Evolutionary conservation across 306 rosid genomes (phyloP).

Genomic region (Sicyos baderoa): DNA sequence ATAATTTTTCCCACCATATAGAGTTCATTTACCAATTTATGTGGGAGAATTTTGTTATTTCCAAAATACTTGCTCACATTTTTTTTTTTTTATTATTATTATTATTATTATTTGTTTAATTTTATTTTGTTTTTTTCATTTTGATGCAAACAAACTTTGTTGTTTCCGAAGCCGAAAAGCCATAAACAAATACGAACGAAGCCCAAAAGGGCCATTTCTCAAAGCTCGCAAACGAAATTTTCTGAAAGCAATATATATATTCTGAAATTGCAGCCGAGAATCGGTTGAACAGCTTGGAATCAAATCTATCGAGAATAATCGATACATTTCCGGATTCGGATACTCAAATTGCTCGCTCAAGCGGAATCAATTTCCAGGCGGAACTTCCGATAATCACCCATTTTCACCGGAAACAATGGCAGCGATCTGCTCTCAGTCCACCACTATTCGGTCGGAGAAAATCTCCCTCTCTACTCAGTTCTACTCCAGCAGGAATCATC

Average conservation of each 20-base stretch:
- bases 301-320: not conserved
- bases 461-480: constrained; percentile 27
- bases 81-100: too few species aligned
- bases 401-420: constrained; percentile 32
- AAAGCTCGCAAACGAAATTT: not conserved
- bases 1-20: too few species aligned
- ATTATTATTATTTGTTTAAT: too few species aligned
- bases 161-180: constrained; percentile 14
- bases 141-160: constrained; percentile 5
- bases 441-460: constrained; percentile 26
- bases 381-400: not conserved
- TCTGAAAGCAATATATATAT: not conserved
- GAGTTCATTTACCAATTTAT: too few species aligned
- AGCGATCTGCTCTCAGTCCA: constrained; percentile 25
- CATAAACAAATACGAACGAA: not conserved
- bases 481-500: constrained; percentile 31
- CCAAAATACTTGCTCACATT: too few species aligned
- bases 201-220: not conserved
- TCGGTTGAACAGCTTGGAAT: not conserved
- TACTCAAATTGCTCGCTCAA: not conserved
- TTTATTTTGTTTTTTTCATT: too few species aligned
- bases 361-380: not conserved
- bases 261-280: not conserved
- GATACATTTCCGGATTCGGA: not conserved
- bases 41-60: too few species aligned